Evolutionary conservation across 768 basidiomycete genomes (phyloP).

Genomic region (Brasilioporus rufonigricans): DNA sequence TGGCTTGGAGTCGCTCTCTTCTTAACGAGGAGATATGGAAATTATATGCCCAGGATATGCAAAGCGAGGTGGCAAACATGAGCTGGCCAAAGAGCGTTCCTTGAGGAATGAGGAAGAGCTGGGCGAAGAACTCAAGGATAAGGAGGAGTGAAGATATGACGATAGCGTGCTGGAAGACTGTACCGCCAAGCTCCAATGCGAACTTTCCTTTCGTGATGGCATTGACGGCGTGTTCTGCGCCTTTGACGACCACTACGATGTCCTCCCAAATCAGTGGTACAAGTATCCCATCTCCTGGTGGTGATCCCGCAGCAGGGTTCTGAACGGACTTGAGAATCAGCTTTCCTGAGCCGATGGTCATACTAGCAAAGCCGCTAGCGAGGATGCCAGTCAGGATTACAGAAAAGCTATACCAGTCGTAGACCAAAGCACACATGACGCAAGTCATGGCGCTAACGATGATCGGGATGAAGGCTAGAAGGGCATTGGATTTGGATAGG

Average conservation of each 20-base stretch:
- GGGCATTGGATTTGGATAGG: background rate
- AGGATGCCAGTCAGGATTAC: slow-evolving; percentile 33
- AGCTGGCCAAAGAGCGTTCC: slow-evolving; percentile 31
- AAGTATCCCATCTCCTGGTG: slow-evolving; percentile 29
- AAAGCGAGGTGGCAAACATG: slow-evolving; percentile 34
- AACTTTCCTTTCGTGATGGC: slow-evolving; percentile 30
- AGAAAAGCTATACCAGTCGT: too few species aligned
- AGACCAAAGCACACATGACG: too few species aligned
- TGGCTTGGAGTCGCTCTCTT: slow-evolving; percentile 17
- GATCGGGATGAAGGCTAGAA: slow-evolving; percentile 26
- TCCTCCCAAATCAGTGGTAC: slow-evolving; percentile 9
- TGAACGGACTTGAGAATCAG: slow-evolving; percentile 13
- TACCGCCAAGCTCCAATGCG: slow-evolving; percentile 10
- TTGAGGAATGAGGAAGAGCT: background rate
- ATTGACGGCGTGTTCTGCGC: slow-evolving; percentile 28
- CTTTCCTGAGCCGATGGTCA: slow-evolving; percentile 25
- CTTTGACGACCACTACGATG: slow-evolving; percentile 28
- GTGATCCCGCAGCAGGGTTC: slow-evolving; percentile 16
- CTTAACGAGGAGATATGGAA: slow-evolving; percentile 32
- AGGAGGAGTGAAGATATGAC: slow-evolving; percentile 28
- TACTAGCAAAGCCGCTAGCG: slow-evolving; percentile 26
- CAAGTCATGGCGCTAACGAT: too few species aligned
- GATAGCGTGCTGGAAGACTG: slow-evolving; percentile 5
- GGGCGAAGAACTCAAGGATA: slow-evolving; percentile 1
- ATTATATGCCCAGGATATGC: slow-evolving; percentile 35